These are phyloP conservation scores for Sporothrix pallida DNA, from an alignment of 2,329 filamentous ascomycete genomes.

Conservation along the genomic window DNA sequence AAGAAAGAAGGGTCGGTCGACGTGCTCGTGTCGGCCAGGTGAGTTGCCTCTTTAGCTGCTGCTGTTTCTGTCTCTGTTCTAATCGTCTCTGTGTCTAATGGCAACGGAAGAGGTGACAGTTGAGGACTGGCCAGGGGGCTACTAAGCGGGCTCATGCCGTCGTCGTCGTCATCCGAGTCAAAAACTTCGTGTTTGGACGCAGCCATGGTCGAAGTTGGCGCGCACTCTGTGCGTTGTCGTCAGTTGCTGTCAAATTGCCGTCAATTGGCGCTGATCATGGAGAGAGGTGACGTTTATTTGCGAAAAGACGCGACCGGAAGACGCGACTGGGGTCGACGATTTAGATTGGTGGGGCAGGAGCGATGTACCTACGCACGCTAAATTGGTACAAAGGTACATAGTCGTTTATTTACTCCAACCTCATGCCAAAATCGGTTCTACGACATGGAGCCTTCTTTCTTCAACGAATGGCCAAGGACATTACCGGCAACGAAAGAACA, in stretches of 20 bases:
- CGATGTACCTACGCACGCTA: neutral
- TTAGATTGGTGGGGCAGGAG: conserved; percentile 12
- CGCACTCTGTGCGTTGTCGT: neutral
- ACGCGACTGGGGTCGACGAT: conserved; percentile 15
- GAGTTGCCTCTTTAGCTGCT: neutral
- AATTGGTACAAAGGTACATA: conserved; percentile 14
- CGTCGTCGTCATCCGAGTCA: conserved; percentile 45
- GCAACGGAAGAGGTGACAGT: conserved; percentile 6
- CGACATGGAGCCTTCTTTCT: neutral
- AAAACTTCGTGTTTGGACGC: conserved; percentile 41
- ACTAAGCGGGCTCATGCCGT: conserved; percentile 40
- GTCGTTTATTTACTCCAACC: neutral
- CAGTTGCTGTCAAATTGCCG: neutral
- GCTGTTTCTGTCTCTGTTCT: neutral
- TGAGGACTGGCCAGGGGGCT: conserved; percentile 29
- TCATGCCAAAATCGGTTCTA: too few species aligned
- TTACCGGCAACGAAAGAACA: too few species aligned
- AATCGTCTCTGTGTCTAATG: neutral
- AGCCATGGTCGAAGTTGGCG: conserved; percentile 38
- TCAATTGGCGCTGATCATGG: neutral
- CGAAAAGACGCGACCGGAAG: neutral
- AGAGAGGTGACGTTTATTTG: conserved; percentile 13
- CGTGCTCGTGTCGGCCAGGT: conserved; percentile 37
- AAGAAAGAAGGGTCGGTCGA: conserved; percentile 59
- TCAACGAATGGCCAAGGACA: neutral